These are phyloP conservation scores for Dysphania ambrosioides DNA, from an alignment of 148 eudicot genomes.

Conservation along the genomic window DNA sequence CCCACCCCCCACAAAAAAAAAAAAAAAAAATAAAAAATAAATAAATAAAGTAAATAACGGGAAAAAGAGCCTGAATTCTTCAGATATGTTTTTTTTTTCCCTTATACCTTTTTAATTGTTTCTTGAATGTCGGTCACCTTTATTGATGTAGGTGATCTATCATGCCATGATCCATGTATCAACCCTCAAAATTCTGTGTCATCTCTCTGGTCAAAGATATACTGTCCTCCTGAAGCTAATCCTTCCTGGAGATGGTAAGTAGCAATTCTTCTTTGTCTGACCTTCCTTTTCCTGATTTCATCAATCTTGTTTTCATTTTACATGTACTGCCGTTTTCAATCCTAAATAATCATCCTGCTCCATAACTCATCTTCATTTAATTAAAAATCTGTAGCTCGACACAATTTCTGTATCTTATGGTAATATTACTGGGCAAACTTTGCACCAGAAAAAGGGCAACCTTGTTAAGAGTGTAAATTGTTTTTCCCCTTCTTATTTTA, in stretches of 20 bases:
- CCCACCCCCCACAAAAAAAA: no score
- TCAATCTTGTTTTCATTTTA: neutral
- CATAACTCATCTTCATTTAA: neutral
- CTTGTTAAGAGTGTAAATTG: neutral
- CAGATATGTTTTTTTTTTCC: neutral
- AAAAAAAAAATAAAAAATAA: no score
- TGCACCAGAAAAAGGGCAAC: no score
- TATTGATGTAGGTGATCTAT: constrained; percentile 23
- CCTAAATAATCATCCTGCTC: neutral
- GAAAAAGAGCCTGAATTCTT: no score
- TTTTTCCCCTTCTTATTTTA: neutral
- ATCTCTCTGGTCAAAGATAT: constrained; percentile 52
- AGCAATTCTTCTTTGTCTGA: neutral
- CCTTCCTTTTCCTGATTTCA: neutral
- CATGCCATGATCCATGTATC: constrained; percentile 31
- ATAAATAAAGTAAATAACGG: no score
- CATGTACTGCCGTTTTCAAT: neutral
- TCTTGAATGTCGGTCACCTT: constrained; percentile 5
- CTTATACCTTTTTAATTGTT: neutral
- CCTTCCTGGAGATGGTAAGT: constrained; percentile 92
- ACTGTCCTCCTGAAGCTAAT: constrained; percentile 63
- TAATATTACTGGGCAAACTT: neutral
- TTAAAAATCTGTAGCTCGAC: neutral
- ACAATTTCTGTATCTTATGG: neutral
- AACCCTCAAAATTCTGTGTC: constrained; percentile 29